Evolutionary conservation across 305 asterid genomes (phyloP).

Genomic region (Petunia hybrid): DNA sequence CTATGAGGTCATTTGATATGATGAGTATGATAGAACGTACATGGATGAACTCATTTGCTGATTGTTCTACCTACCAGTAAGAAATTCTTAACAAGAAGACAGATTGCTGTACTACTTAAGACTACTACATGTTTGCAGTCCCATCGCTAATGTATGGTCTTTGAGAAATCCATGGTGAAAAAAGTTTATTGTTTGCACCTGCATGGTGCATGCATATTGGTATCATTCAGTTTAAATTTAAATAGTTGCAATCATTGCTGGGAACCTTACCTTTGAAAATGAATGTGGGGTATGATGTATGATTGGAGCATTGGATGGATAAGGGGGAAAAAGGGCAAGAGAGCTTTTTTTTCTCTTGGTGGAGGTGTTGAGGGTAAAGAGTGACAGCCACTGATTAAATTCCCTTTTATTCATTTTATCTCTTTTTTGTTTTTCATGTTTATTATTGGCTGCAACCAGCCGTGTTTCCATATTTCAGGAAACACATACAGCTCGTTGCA

Average conservation of each 20-base stretch:
- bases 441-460: background rate
- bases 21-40: slow-evolving; percentile 7
- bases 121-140: background rate
- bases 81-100: background rate
- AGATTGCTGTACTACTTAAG: background rate
- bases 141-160: background rate
- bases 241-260: slow-evolving; percentile 16
- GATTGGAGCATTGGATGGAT: slow-evolving; percentile 24
- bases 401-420: background rate
- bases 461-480: too few species aligned
- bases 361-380: background rate
- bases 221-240: slow-evolving; percentile 21
- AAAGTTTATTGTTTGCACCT: background rate
- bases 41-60: background rate
- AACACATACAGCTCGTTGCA: too few species aligned
- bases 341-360: background rate
- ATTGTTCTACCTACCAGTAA: slow-evolving; percentile 14
- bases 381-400: background rate
- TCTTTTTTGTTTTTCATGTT: background rate
- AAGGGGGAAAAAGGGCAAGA: background rate
- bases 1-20: background rate
- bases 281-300: slow-evolving; percentile 26
- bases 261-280: slow-evolving; percentile 22
- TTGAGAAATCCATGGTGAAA: slow-evolving; percentile 21
- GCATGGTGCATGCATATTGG: slow-evolving; percentile 24